A percentile compares a stretch with the other conserved stretches of the same genome.
Evolutionary conservation across 1,284 basidiomycete species (phyloP).

Genomic region (Leccinum fuscescens): DNA sequence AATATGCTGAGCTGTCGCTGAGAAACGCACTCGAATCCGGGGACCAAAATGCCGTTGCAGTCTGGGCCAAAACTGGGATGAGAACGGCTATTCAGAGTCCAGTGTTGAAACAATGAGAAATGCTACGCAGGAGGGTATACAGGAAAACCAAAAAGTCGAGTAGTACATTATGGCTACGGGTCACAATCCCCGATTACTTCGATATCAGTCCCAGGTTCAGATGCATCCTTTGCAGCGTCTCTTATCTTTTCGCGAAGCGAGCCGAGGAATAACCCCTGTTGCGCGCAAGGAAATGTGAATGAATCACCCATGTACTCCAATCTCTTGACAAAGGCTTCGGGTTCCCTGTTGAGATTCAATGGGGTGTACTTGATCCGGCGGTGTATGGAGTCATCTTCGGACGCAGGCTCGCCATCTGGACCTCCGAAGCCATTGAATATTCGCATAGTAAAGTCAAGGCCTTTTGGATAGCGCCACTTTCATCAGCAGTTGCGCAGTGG

Average conservation of each 20-base stretch:
- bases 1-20: slow-evolving; percentile 55
- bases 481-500: background rate
- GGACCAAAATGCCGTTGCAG: slow-evolving; percentile 43
- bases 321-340: slow-evolving; percentile 47
- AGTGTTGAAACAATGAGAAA: slow-evolving; percentile 1
- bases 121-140: slow-evolving; percentile 22
- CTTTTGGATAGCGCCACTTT: slow-evolving; percentile 34
- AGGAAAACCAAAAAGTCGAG: background rate
- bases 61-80: slow-evolving; percentile 53
- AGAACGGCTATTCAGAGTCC: background rate
- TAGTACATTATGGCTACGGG: slow-evolving; percentile 7
- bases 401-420: slow-evolving; percentile 32
- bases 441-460: slow-evolving; percentile 58
- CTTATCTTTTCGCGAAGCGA: slow-evolving; percentile 52
- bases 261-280: slow-evolving; percentile 62
- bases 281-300: slow-evolving; percentile 66
- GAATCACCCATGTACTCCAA: slow-evolving; percentile 60
- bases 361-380: slow-evolving; percentile 58
- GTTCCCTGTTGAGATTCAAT: slow-evolving; percentile 59
- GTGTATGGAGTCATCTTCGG: slow-evolving; percentile 38
- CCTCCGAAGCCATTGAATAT: slow-evolving; percentile 40
- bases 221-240: slow-evolving; percentile 34
- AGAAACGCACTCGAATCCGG: slow-evolving; percentile 44
- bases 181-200: slow-evolving; percentile 33
- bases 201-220: slow-evolving; percentile 30